These are phyloP conservation scores for Aeminium ludgeri DNA, from an alignment of 495 filamentous ascomycete species.

Conservation along the genomic window DNA sequence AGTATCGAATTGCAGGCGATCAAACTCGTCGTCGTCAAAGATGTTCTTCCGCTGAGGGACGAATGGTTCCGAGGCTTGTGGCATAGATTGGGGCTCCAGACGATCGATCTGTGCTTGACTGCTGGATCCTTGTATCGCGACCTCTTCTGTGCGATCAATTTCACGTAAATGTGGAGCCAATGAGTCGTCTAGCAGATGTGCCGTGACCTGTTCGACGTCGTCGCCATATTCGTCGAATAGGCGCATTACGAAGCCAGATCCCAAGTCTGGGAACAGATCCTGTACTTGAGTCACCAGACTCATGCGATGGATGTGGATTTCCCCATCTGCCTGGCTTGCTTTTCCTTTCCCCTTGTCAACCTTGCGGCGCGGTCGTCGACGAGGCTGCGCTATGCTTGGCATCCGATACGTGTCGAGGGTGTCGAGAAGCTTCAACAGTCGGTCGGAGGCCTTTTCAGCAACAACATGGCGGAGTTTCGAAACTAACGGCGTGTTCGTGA, in stretches of 20 bases:
- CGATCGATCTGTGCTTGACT: slow-evolving; percentile 13
- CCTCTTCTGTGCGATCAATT: slow-evolving; percentile 30
- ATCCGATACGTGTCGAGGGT: slow-evolving; percentile 38
- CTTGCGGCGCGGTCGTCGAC: slow-evolving; percentile 28
- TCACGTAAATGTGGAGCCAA: slow-evolving; percentile 45
- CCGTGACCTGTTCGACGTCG: slow-evolving; percentile 61
- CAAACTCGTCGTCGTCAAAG: slow-evolving; percentile 68
- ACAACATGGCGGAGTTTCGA: slow-evolving; percentile 23
- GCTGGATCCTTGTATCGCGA: slow-evolving; percentile 23
- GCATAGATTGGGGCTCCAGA: slow-evolving; percentile 29
- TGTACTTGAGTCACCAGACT: slow-evolving; percentile 73
- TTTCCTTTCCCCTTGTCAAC: slow-evolving; percentile 54
- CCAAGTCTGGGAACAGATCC: slow-evolving; percentile 83
- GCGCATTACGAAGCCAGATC: slow-evolving; percentile 61
- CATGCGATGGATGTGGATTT: slow-evolving; percentile 64
- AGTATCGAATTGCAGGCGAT: slow-evolving; percentile 44
- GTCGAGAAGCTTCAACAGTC: slow-evolving; percentile 42
- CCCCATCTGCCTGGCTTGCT: slow-evolving; percentile 30
- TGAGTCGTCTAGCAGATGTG: slow-evolving; percentile 69
- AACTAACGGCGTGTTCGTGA: slow-evolving; percentile 40
- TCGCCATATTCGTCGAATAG: slow-evolving; percentile 66
- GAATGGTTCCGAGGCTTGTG: slow-evolving; percentile 14
- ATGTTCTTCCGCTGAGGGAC: slow-evolving; percentile 41
- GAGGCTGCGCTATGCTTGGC: slow-evolving; percentile 32
- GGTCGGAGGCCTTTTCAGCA: slow-evolving; percentile 19